Conservation (phyloP, 129 eudicot genomes). For the Flaveria sonorensis region DNA sequence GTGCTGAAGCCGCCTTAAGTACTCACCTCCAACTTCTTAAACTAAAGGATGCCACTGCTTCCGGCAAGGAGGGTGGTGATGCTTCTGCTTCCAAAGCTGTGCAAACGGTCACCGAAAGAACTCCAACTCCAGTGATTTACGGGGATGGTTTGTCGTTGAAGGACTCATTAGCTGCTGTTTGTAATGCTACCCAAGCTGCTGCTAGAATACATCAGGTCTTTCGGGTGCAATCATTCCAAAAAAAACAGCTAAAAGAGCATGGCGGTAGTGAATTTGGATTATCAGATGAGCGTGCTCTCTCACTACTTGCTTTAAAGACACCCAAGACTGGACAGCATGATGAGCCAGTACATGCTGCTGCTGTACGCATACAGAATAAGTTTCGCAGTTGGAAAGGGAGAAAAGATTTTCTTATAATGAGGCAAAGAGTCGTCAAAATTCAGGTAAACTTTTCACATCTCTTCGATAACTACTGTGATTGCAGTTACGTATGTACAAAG, state of each 20-base stretch:
- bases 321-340: conserved; percentile 57
- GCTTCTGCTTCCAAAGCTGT: conserved; percentile 51
- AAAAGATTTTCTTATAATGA: conserved; percentile 72
- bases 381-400: conserved; percentile 86
- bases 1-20: conserved; percentile 81
- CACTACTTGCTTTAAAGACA: conserved; percentile 70
- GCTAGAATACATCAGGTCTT: conserved; percentile 90
- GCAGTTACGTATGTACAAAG: background rate
- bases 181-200: conserved; percentile 98
- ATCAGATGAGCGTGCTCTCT: conserved; percentile 72
- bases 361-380: conserved; percentile 81
- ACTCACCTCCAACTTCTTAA: conserved; percentile 60
- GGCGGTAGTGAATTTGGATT: conserved; percentile 58
- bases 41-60: conserved; percentile 45
- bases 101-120: conserved; percentile 66
- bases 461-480: background rate
- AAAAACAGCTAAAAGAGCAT: conserved; percentile 71
- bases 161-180: conserved; percentile 91
- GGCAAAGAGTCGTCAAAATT: conserved; percentile 87
- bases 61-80: conserved; percentile 37
- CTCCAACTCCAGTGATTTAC: conserved; percentile 58
- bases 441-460: conserved; percentile 52
- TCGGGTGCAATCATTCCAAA: conserved; percentile 87
- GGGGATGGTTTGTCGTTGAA: conserved; percentile 73
- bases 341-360: conserved; percentile 87